phyloP scores from a whole-genome alignment of 768 basidiomycete genomes.

The Boletus rufocinnamomeus region DNA sequence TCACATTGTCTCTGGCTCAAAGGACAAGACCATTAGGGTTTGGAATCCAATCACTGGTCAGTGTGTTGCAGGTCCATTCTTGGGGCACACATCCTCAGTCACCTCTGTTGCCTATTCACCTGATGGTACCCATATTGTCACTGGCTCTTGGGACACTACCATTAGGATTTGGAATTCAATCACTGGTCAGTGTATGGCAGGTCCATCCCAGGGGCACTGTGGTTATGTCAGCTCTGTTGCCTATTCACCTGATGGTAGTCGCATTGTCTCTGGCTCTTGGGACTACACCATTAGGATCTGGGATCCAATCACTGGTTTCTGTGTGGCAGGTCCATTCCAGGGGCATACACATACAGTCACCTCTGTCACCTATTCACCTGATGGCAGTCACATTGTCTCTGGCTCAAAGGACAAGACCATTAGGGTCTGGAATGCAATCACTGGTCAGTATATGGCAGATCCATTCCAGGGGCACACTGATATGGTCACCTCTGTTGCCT shows the following conservation, averaged over 20 bases:
- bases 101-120: too few species aligned
- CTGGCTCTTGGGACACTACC: neutral
- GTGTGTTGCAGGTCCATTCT: conserved; percentile 20
- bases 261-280: neutral
- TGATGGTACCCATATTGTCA: neutral
- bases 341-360: neutral
- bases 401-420: conserved; percentile 27
- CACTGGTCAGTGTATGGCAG: conserved; percentile 8
- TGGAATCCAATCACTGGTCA: conserved; percentile 21
- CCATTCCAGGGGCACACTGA: conserved; percentile 23
- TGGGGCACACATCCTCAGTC: neutral
- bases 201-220: conserved; percentile 1
- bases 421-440: conserved; percentile 21
- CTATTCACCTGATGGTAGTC: neutral
- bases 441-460: conserved; percentile 22
- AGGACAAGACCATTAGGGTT: neutral
- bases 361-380: conserved; percentile 25
- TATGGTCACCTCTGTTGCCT: too few species aligned
- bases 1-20: too few species aligned
- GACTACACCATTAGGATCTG: conserved; percentile 14
- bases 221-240: neutral
- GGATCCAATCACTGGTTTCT: conserved; percentile 3
- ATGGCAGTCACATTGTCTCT: conserved; percentile 24
- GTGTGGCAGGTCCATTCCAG: conserved; percentile 11
- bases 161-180: conserved; percentile 14